Evolutionary conservation across 2,329 filamentous ascomycete species (phyloP), one percentile per base, ranked within the genome.

Genomic region (Aspergillus glaucus): DNA sequence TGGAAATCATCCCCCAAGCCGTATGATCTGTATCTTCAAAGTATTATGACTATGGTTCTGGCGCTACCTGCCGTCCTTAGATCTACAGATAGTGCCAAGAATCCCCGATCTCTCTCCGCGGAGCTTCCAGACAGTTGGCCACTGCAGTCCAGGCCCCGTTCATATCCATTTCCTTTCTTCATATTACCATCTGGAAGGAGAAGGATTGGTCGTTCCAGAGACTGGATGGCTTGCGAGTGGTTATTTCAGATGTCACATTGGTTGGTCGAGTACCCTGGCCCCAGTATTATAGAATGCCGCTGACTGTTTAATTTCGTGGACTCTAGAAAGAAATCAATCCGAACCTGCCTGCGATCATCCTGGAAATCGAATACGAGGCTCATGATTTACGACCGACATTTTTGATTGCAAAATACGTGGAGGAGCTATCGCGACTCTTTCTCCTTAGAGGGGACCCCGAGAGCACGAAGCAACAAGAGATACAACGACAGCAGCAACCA

Each of bases 401-500:
- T 8, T 19, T 37, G 12, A 19, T 36, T 14, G n/a, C n/a, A n/a
- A n/a, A 19, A 8, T 4, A 37, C n/a, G 6, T 17, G 10, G 26
- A 30, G 26, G 10, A 30, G 10, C 5, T 30, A 30, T 30, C 4
- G 26, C 26, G 34, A 30, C 6, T 37, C 34, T 8, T 37, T 37
- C 6, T 19, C 6, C 3, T 1, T 37, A 19, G 17, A 37, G 12
- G 12, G 14, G n/a, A 37, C 4, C n/a, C 32, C 34, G 34, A 17
- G 6, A 19, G 34, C n/a, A 30, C 26, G 26, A 30, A 30, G 4
- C n/a, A 15, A 15, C 34, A 37, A 37, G 12, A 37, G 9, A 37
- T n/a, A 37, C n/a, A 19, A 7, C 32, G 12, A 15, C 32, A 36
- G 32, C 9, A 45, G 24, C 47, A 49, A 55, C 42, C 51, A 72